Percentiles rank a stretch among this genome's conserved stretches.
Evolutionary conservation across 148 eudicot genomes (phyloP).

Genomic region (Cornus controversa): DNA sequence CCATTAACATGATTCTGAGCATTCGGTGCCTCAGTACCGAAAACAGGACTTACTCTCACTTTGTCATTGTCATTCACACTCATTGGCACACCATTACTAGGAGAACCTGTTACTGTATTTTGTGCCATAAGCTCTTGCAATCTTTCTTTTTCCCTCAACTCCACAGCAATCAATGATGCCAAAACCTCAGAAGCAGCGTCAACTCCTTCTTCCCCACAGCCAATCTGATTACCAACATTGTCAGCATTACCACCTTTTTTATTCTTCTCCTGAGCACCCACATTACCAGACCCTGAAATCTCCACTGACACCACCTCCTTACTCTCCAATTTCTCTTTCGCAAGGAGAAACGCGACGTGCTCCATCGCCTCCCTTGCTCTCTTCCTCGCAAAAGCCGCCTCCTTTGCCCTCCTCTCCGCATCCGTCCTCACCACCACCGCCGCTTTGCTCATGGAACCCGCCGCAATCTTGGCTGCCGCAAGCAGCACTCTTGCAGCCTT

Average conservation of each 20-base stretch:
- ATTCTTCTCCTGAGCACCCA: conserved; percentile 2
- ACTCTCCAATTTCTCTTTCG: conserved; percentile 26
- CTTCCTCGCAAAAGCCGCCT: conserved; percentile 66
- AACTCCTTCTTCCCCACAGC: conserved; percentile 17
- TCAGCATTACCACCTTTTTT: background rate
- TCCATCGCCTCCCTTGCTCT: conserved; percentile 75
- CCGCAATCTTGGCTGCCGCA: conserved; percentile 71
- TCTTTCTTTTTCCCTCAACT: conserved; percentile 21
- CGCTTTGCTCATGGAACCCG: conserved; percentile 57
- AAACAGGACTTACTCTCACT: background rate
- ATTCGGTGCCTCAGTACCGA: background rate
- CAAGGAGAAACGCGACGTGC: conserved; percentile 30
- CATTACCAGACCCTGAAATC: conserved; percentile 12
- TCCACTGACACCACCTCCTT: conserved; percentile 12
- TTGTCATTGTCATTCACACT: background rate
- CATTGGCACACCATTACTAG: background rate
- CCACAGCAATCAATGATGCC: conserved; percentile 42
- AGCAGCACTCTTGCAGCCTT: conserved; percentile 45
- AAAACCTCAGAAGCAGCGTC: conserved; percentile 37
- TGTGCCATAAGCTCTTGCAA: background rate
- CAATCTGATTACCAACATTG: conserved; percentile 7
- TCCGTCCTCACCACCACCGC: conserved; percentile 40
- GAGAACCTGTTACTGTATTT: background rate
- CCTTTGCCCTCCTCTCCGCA: conserved; percentile 69
- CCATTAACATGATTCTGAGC: background rate